Evolutionary conservation across 352 stramenopile species (phyloP), one percentile per base, ranked within the genome.

Genomic region (Phytophthora colocasiae): DNA sequence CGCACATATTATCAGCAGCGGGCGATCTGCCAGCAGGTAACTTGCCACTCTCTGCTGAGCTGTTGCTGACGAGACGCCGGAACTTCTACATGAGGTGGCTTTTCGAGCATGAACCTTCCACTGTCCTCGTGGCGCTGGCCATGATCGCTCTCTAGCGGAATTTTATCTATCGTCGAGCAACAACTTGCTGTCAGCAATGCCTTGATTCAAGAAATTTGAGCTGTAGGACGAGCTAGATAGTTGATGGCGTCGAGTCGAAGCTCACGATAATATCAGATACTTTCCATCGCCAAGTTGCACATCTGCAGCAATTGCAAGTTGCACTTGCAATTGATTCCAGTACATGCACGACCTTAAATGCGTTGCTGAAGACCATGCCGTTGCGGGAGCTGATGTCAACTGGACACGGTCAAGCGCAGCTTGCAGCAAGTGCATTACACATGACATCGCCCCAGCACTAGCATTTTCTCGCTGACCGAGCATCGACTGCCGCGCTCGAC

Each of bases 241-340:
- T 36, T 63, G 45, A 31, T 64, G 29, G 57, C 12, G 11, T 41
- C 11, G 36, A n/a, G 14, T 46, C 48, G 43, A 36, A 47, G 26
- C 43, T 43, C 46, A 50, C n/a, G 41, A 59, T 43, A 50, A 63
- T 71, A 67, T 71, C 63, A 71, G 63, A 67, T 63, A 45, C 11
- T 44, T 10, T 52, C 2, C 46, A 47, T 64, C 40, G 58, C 58
- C 51, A 59, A 24, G 51, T 64, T 64, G 51, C 38, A 57, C 12
- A 36, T 12, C 31, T 36, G 31, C 31, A 36, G 27, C 27, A 31
- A 14, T 36, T 14, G 8, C 31, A 36, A 12, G 8, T 36, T 36
- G 31, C 31, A 14, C 7, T 15, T 14, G 31, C 31, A 36, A 0
- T n/a, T 36, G 31, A 11, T 36, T 41, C 26, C 29, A 43, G 22